phyloP scores from a whole-genome alignment of 176 grass and related monocot genomes.

The Ensete ventricosum region DNA sequence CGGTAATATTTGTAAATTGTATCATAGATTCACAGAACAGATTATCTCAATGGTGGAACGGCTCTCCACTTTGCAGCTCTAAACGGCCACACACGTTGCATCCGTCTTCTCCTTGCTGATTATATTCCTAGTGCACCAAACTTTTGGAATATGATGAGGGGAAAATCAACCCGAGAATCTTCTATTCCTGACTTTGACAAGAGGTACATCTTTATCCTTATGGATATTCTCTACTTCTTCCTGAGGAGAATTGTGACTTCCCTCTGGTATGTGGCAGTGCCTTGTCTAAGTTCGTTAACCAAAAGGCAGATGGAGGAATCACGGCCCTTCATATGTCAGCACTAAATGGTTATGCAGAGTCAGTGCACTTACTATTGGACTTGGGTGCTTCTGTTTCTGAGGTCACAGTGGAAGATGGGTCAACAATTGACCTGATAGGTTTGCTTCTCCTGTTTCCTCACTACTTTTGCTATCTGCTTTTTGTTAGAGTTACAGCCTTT shows the following conservation, averaged over 20 bases:
- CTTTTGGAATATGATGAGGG: conserved; percentile 39
- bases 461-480: neutral
- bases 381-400: conserved; percentile 66
- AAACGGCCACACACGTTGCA: conserved; percentile 72
- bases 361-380: conserved; percentile 73
- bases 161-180: conserved; percentile 39
- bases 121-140: conserved; percentile 58
- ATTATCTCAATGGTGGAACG: conserved; percentile 77
- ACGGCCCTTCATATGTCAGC: conserved; percentile 92
- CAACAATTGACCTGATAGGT: conserved; percentile 90
- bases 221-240: conserved; percentile 9
- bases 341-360: conserved; percentile 77
- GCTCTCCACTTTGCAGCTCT: conserved; percentile 81
- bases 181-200: conserved; percentile 46
- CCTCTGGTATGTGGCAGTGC: conserved; percentile 29
- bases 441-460: conserved; percentile 14
- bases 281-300: conserved; percentile 46
- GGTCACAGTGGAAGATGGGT: conserved; percentile 75
- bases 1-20: conserved; percentile 1
- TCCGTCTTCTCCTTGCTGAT: conserved; percentile 73
- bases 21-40: conserved; percentile 77
- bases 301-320: conserved; percentile 72
- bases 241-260: neutral
- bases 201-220: conserved; percentile 27
- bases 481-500: neutral